phyloP scores from a whole-genome alignment of 2,329 filamentous ascomycete species.

The Colletotrichum sp. region DNA sequence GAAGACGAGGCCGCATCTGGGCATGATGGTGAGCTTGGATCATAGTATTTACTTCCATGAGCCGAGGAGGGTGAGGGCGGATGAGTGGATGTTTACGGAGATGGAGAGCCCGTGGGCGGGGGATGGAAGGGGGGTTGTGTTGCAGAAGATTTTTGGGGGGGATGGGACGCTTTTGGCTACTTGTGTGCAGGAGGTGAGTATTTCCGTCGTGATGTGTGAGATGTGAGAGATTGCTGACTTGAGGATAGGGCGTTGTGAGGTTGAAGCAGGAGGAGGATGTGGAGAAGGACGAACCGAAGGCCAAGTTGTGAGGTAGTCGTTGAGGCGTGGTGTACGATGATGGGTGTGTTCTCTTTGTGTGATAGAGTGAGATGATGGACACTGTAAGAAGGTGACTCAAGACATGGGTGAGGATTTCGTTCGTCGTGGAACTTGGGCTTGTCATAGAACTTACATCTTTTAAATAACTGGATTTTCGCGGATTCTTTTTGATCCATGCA shows the following conservation, averaged over 20 bases:
- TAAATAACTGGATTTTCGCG: not conserved
- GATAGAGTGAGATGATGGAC: not conserved
- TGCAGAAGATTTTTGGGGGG: constrained; percentile 73
- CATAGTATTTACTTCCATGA: constrained; percentile 75
- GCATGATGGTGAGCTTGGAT: constrained; percentile 87
- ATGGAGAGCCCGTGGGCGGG: constrained; percentile 83
- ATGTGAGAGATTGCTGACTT: constrained; percentile 17
- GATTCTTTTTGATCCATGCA: not conserved
- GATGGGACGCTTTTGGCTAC: constrained; percentile 78
- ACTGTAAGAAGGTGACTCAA: not conserved
- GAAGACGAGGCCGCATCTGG: constrained; percentile 61
- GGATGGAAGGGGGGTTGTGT: constrained; percentile 77
- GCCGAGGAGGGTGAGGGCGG: constrained; percentile 60
- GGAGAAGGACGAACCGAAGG: constrained; percentile 30
- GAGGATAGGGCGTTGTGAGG: constrained; percentile 53
- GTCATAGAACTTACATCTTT: not conserved
- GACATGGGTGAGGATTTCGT: not conserved
- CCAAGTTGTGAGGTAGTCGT: constrained; percentile 32
- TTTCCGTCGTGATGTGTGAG: not conserved
- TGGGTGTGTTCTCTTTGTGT: not conserved
- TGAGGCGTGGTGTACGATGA: not conserved
- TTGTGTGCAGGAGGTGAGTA: constrained; percentile 76
- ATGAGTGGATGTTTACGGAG: constrained; percentile 82
- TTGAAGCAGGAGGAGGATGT: constrained; percentile 47
- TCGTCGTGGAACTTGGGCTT: not conserved